Conservation (phyloP, 805 yeast genomes). For the Sugiyamaella valdiviana region DNA sequence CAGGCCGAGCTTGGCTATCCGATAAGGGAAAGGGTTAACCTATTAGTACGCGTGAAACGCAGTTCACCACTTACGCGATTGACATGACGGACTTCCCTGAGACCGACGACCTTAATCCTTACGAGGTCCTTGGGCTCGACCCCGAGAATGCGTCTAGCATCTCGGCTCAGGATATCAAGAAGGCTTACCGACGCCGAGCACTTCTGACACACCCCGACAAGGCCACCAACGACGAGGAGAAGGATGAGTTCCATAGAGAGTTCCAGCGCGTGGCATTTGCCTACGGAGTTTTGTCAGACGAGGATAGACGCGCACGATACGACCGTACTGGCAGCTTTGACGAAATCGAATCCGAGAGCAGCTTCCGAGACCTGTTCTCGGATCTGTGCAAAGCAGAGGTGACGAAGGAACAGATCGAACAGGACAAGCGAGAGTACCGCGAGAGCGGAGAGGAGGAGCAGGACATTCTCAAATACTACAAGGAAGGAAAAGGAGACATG, state of each 20-base stretch:
- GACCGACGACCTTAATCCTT: slow-evolving; percentile 26
- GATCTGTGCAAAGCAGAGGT: slow-evolving; percentile 31
- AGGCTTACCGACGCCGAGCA: slow-evolving; percentile 59
- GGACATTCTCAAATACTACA: slow-evolving; percentile 59
- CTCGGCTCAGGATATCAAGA: slow-evolving; percentile 53
- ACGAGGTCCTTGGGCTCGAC: slow-evolving; percentile 24
- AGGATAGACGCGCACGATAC: slow-evolving; percentile 46
- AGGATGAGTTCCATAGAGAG: slow-evolving; percentile 31
- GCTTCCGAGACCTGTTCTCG: slow-evolving; percentile 35
- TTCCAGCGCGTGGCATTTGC: slow-evolving; percentile 74
- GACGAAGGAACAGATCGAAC: slow-evolving; percentile 46
- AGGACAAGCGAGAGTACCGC: slow-evolving; percentile 62
- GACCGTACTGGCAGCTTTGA: slow-evolving; percentile 66
- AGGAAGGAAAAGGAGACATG: slow-evolving; percentile 61
- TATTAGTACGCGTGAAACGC: background rate
- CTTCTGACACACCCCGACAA: slow-evolving; percentile 70
- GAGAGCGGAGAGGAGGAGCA: slow-evolving; percentile 35
- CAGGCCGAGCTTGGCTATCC: background rate
- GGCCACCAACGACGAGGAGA: slow-evolving; percentile 34
- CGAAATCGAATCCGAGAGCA: slow-evolving; percentile 33
- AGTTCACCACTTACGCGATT: background rate
- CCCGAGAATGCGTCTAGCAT: slow-evolving; percentile 1
- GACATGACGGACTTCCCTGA: slow-evolving; percentile 25
- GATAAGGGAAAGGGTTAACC: background rate
- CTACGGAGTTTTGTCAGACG: slow-evolving; percentile 60